phyloP scores from a whole-genome alignment of 1,139 yeast species.

The Saccharomyces hybrid region DNA sequence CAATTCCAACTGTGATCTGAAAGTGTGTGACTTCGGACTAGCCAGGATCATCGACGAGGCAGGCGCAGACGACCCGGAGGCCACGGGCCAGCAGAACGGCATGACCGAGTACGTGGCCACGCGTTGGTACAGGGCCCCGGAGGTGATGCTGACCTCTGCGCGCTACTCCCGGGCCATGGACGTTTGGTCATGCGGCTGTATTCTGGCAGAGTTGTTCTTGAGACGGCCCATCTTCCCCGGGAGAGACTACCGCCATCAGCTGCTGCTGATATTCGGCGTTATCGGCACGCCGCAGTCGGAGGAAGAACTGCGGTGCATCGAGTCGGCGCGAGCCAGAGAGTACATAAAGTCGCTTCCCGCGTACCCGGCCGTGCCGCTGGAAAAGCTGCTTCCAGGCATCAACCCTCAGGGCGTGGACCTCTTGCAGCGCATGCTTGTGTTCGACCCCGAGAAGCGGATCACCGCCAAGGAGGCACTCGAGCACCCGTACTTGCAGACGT shows the following conservation, averaged over 20 bases:
- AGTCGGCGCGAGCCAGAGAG: slow-evolving; percentile 77
- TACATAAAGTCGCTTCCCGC: slow-evolving; percentile 68
- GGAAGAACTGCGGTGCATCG: slow-evolving; percentile 74
- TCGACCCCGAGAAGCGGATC: slow-evolving; percentile 73
- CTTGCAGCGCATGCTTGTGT: slow-evolving; percentile 63
- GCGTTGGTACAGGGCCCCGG: slow-evolving; percentile 96
- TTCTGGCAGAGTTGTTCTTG: slow-evolving; percentile 82
- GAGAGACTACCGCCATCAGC: slow-evolving; percentile 84
- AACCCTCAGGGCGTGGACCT: slow-evolving; percentile 75
- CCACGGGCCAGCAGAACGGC: slow-evolving; percentile 36
- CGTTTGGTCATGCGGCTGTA: slow-evolving; percentile 96
- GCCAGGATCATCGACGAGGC: slow-evolving; percentile 45
- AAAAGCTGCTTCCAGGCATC: slow-evolving; percentile 42
- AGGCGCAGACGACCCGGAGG: slow-evolving; percentile 16
- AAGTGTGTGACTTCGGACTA: slow-evolving; percentile 90
- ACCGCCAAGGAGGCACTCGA: slow-evolving; percentile 72
- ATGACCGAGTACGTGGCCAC: slow-evolving; percentile 98
- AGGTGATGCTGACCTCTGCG: slow-evolving; percentile 89
- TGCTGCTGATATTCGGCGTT: slow-evolving; percentile 78
- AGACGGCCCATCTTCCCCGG: slow-evolving; percentile 93
- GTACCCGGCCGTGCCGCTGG: slow-evolving; percentile 49
- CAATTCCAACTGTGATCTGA: slow-evolving; percentile 89
- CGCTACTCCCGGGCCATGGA: slow-evolving; percentile 94
- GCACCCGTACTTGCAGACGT: slow-evolving; percentile 74
- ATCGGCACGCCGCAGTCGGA: slow-evolving; percentile 71